Conservation (phyloP, 1,139 yeast genomes). For the Meyerozyma sp. region DNA sequence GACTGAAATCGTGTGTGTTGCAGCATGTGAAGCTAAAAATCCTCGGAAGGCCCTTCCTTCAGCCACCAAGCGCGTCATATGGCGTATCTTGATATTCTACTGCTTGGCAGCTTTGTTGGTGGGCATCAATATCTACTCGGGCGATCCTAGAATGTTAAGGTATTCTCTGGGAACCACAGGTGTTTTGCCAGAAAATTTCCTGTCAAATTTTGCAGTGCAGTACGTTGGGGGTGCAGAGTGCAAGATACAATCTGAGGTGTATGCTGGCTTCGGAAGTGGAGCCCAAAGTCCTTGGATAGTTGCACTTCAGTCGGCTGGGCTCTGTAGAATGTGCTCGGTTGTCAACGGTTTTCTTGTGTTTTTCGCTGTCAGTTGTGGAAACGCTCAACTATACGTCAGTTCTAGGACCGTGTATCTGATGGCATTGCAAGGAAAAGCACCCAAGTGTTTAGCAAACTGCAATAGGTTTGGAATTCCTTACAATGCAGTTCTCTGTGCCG, state of each 20-base stretch:
- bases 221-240: constrained; percentile 39
- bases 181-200: constrained; percentile 17
- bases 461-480: constrained; percentile 69
- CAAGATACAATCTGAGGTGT: constrained; percentile 23
- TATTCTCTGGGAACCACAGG: constrained; percentile 40
- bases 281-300: constrained; percentile 77
- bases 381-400: constrained; percentile 72
- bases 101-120: constrained; percentile 66
- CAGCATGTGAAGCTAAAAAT: constrained; percentile 81
- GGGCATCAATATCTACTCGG: constrained; percentile 67
- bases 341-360: constrained; percentile 65
- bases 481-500: constrained; percentile 58
- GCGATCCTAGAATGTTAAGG: constrained; percentile 64
- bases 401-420: constrained; percentile 75
- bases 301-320: constrained; percentile 66
- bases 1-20: constrained; percentile 76
- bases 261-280: constrained; percentile 53
- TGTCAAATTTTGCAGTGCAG: constrained; percentile 28
- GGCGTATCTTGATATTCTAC: constrained; percentile 66
- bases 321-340: constrained; percentile 57
- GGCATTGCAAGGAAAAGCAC: constrained; percentile 67
- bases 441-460: constrained; percentile 54
- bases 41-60: constrained; percentile 76
- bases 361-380: constrained; percentile 74
- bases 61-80: constrained; percentile 71